Evolutionary conservation across 352 stramenopile species (phyloP).

Genomic region (Phytophthora parvispora): DNA sequence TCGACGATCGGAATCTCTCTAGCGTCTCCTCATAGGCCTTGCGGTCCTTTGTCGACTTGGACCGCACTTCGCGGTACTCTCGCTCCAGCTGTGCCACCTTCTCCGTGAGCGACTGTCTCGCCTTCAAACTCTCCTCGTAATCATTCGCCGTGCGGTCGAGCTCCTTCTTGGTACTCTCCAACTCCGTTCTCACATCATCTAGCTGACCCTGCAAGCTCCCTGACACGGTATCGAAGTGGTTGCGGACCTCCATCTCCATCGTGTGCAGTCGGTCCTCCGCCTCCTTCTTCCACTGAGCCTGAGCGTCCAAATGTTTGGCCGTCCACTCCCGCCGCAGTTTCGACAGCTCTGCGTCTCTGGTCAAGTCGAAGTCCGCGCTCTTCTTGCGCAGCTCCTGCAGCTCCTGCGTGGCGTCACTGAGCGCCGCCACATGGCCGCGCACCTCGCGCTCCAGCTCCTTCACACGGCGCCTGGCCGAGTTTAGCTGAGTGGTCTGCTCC

Average conservation of each 20-base stretch:
- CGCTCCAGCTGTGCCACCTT: slow-evolving; percentile 85
- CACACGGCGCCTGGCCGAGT: slow-evolving; percentile 66
- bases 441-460: slow-evolving; percentile 83
- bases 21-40: slow-evolving; percentile 80
- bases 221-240: slow-evolving; percentile 74
- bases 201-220: slow-evolving; percentile 67
- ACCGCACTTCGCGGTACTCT: slow-evolving; percentile 81
- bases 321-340: slow-evolving; percentile 84
- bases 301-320: slow-evolving; percentile 75
- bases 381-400: slow-evolving; percentile 83
- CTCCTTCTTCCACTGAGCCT: slow-evolving; percentile 85
- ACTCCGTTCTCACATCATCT: slow-evolving; percentile 63
- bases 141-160: slow-evolving; percentile 82
- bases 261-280: slow-evolving; percentile 73
- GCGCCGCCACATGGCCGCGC: slow-evolving; percentile 47
- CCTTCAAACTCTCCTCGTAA: slow-evolving; percentile 84
- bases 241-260: slow-evolving; percentile 82
- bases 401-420: slow-evolving; percentile 74
- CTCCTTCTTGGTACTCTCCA: slow-evolving; percentile 80
- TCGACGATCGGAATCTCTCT: slow-evolving; percentile 74
- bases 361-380: slow-evolving; percentile 76
- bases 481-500: slow-evolving; percentile 73
- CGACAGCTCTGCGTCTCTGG: slow-evolving; percentile 74
- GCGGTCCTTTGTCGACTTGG: slow-evolving; percentile 83
- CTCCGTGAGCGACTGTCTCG: slow-evolving; percentile 77